Base-by-base conservation (phyloP, 2,329 filamentous ascomycete genomes). In the Epichloe scottii region DNA sequence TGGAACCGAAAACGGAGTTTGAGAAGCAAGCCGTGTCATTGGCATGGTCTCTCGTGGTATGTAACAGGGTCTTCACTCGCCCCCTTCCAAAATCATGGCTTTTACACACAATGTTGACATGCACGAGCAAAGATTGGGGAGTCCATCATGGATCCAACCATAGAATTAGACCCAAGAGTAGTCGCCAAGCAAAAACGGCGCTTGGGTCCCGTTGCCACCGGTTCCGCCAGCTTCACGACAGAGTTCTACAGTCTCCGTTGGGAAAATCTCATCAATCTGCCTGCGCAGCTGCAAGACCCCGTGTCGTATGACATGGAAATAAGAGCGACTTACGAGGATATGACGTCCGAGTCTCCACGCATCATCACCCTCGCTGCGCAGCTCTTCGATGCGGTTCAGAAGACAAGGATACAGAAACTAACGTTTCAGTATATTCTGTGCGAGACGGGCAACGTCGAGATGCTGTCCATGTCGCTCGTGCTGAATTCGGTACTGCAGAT, bases 401-500 rank as follows among this genome's bases (percentile, higher is more conserved):
- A 14, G 17, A 33, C 34, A 33, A 10, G 12, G n/a, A 23, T 26
- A 5, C 39, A 38, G 33, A 7, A n/a, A n/a, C 19, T 42, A 4
- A 14, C 37, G 8, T 41, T 49, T 7, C 47, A 33, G 12, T 49
- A 41, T 21, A 50, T 50, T 10, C 48, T 50, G 6, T 33, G 21
- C 39, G 48, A 50, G n/a, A 50, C 48, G 7, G 48, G 48, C 40
- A 35, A 42, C 30, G 39, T 43, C 21, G 48, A 50, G 40, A 23
- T 50, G 5, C 33, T 50, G 8, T 38, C 40, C 48, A 45, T 50
- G 48, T 35, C 48, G 12, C 40, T 50, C 15, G 48, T 50, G 39
- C 48, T 50, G 26, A 45, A 50, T 40, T 44, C 11, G 40, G 34
- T 39, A n/a, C 23, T 50, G 48, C 48, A 44, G 21, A 50, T 50